Percentiles rank a stretch among this genome's conserved stretches.
Conservation (phyloP, 352 stramenopile genomes). For the Globisporangium yorkense region DNA sequence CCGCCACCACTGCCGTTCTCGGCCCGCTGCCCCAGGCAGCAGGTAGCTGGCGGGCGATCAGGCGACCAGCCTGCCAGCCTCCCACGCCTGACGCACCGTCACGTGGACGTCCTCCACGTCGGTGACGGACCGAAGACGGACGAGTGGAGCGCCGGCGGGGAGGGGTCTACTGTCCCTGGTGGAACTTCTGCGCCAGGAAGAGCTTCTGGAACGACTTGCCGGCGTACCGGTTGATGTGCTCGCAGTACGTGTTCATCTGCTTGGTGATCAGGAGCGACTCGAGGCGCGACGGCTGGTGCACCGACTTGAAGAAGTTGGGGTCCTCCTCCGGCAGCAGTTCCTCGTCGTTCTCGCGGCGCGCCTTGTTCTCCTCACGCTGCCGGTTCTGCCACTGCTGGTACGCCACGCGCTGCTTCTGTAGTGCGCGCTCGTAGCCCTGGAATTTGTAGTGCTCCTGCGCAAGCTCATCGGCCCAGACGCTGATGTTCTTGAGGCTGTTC, state of each 20-base stretch:
- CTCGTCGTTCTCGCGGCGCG: slow-evolving; percentile 69
- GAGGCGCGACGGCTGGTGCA: slow-evolving; percentile 83
- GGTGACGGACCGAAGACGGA: no score
- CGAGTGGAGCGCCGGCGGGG: no score
- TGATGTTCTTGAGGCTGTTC: slow-evolving; percentile 98
- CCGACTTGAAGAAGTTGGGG: slow-evolving; percentile 81
- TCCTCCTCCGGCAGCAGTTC: slow-evolving; percentile 77
- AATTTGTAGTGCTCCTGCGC: slow-evolving; percentile 94
- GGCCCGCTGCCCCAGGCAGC: background rate
- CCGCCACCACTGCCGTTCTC: background rate
- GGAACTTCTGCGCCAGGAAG: slow-evolving; percentile 86
- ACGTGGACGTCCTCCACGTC: no score
- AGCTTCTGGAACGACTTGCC: slow-evolving; percentile 90
- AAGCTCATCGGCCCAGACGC: slow-evolving; percentile 96
- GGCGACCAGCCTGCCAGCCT: background rate
- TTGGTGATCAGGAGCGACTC: slow-evolving; percentile 89
- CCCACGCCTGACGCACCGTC: no score
- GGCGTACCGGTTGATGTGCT: slow-evolving; percentile 89
- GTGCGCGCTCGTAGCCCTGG: slow-evolving; percentile 83
- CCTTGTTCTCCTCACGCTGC: slow-evolving; percentile 88
- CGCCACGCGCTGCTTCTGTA: slow-evolving; percentile 78
- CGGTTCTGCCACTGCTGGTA: slow-evolving; percentile 85
- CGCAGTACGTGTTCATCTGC: slow-evolving; percentile 92
- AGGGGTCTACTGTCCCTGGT: slow-evolving; percentile 56
- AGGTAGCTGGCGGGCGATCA: background rate